phyloP scores from a whole-genome alignment of 257 asterid species.

The Lycium barbarum region DNA sequence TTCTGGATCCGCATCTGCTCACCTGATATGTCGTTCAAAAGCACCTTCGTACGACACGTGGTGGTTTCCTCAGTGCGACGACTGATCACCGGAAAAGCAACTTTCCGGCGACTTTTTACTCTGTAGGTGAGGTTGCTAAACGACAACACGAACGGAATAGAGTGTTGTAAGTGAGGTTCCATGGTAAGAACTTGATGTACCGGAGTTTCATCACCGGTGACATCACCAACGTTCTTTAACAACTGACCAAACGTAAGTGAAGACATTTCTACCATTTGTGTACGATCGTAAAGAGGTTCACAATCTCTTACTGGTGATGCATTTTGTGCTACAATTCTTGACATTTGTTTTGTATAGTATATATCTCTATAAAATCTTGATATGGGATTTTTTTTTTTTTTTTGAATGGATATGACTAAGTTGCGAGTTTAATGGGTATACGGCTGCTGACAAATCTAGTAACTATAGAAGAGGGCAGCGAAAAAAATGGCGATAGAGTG shows the following conservation, averaged over 20 bases:
- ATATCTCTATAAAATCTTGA: background rate
- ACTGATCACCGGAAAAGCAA: background rate
- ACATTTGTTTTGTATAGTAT: slow-evolving; percentile 43
- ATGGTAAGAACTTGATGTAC: slow-evolving; percentile 57
- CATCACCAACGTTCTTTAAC: slow-evolving; percentile 55
- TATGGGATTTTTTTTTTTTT: background rate
- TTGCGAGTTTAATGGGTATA: background rate
- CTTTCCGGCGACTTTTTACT: slow-evolving; percentile 45
- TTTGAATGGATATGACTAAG: background rate
- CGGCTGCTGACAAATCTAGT: background rate
- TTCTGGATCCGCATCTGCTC: slow-evolving; percentile 12
- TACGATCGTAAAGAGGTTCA: slow-evolving; percentile 35
- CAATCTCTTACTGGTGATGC: slow-evolving; percentile 35
- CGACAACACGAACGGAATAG: slow-evolving; percentile 64
- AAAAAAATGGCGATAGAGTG: background rate
- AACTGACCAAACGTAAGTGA: slow-evolving; percentile 60
- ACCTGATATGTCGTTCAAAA: slow-evolving; percentile 52
- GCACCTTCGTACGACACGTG: slow-evolving; percentile 32
- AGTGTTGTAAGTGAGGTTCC: slow-evolving; percentile 43
- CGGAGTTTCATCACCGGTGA: slow-evolving; percentile 45
- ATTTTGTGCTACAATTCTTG: slow-evolving; percentile 45
- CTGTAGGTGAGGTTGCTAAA: slow-evolving; percentile 67
- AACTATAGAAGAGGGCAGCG: background rate
- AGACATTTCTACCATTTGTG: slow-evolving; percentile 32
- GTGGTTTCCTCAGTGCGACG: slow-evolving; percentile 33